A percentile compares a stretch with the other conserved stretches of the same genome.
Evolutionary conservation across 1,139 yeast genomes (phyloP).

Genomic region (Geotrichum bryndzae): DNA sequence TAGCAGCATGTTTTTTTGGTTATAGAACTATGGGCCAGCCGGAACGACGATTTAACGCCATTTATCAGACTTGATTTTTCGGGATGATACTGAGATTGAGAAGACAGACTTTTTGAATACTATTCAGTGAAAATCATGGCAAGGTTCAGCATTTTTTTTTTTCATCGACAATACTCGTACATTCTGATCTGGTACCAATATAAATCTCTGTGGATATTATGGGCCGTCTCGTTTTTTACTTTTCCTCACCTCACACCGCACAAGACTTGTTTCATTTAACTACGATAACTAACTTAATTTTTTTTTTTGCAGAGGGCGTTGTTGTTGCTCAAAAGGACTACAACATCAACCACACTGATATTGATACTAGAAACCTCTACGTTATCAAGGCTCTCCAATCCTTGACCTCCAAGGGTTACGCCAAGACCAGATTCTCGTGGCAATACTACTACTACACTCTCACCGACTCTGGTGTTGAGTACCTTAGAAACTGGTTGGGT

Average conservation of each 20-base stretch:
- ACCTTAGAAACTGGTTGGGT: slow-evolving; percentile 96
- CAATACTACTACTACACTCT: slow-evolving; percentile 99
- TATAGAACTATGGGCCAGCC: too few species aligned
- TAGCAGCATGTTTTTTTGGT: background rate
- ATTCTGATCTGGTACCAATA: background rate
- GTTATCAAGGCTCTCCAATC: slow-evolving; percentile 99
- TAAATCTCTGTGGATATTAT: background rate
- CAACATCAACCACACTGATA: slow-evolving; percentile 97
- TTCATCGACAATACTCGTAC: background rate
- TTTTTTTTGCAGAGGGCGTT: slow-evolving; percentile 76
- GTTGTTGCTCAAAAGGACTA: slow-evolving; percentile 98
- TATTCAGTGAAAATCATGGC: background rate
- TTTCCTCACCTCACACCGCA: background rate
- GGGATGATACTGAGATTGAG: background rate
- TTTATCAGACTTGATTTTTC: too few species aligned
- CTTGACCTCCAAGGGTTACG: slow-evolving; percentile 97
- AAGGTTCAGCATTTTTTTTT: background rate
- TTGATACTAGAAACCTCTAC: slow-evolving; percentile 94
- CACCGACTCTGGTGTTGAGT: slow-evolving; percentile 99
- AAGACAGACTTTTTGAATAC: background rate
- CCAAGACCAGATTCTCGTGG: slow-evolving; percentile 99
- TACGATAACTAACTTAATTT: slow-evolving; percentile 2
- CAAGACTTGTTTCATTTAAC: background rate
- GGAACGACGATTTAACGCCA: too few species aligned
- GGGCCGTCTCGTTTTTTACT: too few species aligned